Evolutionary conservation across 352 stramenopile genomes (phyloP).

Genomic region (Globisporangium echinulatum): DNA sequence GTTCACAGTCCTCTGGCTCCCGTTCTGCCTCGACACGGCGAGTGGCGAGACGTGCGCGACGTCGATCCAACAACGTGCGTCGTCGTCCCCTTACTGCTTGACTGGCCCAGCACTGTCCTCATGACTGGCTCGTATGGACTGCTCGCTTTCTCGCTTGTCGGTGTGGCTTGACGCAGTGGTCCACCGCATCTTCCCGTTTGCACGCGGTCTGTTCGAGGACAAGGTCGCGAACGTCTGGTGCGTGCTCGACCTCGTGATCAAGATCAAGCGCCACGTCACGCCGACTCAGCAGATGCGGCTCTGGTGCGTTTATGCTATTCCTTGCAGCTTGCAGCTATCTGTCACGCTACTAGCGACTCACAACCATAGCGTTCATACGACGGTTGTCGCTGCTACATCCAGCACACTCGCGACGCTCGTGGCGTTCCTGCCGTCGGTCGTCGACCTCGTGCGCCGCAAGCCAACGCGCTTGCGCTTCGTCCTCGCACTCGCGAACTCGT

Average conservation of each 20-base stretch:
- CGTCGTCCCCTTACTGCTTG: too few species aligned
- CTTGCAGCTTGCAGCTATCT: not conserved
- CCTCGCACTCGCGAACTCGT: conserved; percentile 77
- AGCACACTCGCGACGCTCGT: conserved; percentile 78
- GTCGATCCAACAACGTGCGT: conserved; percentile 41
- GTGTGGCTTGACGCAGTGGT: conserved; percentile 50
- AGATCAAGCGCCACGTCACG: conserved; percentile 54
- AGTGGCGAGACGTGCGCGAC: conserved; percentile 43
- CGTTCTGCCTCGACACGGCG: conserved; percentile 73
- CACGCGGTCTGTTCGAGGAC: conserved; percentile 96
- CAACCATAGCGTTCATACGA: not conserved
- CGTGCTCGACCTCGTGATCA: conserved; percentile 77
- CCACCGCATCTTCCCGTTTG: conserved; percentile 93
- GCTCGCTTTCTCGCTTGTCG: not conserved
- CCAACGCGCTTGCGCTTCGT: conserved; percentile 72
- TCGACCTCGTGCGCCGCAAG: conserved; percentile 62
- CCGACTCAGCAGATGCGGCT: conserved; percentile 59
- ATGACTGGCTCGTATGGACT: not conserved
- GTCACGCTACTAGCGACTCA: not conserved
- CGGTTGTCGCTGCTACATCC: not conserved
- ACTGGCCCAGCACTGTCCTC: too few species aligned
- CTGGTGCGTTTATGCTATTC: conserved; percentile 31
- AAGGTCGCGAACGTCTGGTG: conserved; percentile 98
- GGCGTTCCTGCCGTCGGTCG: conserved; percentile 81
- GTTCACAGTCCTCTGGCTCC: conserved; percentile 88